phyloP scores from a whole-genome alignment of 164 flowering plant species.

The Chimonanthus salicifolius region DNA sequence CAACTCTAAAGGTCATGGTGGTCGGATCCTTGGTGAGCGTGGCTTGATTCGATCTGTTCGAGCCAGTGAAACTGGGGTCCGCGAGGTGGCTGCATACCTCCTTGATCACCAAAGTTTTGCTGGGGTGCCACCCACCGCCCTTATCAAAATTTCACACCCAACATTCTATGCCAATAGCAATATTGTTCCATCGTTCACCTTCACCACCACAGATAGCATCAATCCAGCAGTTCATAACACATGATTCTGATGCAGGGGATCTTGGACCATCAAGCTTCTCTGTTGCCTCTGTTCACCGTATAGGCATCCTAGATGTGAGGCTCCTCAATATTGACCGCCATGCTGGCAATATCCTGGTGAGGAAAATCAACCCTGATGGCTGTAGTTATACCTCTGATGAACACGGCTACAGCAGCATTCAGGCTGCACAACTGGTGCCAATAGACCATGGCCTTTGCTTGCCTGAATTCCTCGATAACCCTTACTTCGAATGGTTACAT shows the following conservation, averaged over 20 bases:
- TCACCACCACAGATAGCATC: conserved; percentile 53
- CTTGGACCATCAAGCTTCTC: conserved; percentile 72
- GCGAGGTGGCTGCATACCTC: conserved; percentile 84
- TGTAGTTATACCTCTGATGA: not conserved
- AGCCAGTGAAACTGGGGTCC: conserved; percentile 68
- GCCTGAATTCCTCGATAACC: conserved; percentile 82
- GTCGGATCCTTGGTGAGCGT: conserved; percentile 52
- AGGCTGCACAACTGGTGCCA: conserved; percentile 67
- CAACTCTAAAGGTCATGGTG: conserved; percentile 53
- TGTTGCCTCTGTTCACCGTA: conserved; percentile 59
- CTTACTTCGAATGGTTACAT: conserved; percentile 92
- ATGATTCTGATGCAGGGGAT: conserved; percentile 80
- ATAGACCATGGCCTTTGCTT: conserved; percentile 92
- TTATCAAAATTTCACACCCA: conserved; percentile 52
- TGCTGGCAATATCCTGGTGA: conserved; percentile 79
- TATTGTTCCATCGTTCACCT: conserved; percentile 5
- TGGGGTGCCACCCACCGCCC: conserved; percentile 73
- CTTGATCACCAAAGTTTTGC: conserved; percentile 74
- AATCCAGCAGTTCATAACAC: conserved; percentile 61
- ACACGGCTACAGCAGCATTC: conserved; percentile 14
- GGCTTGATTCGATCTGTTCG: conserved; percentile 57
- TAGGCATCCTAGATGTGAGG: conserved; percentile 75
- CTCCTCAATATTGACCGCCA: conserved; percentile 81
- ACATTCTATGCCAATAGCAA: conserved; percentile 31
- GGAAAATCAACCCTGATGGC: conserved; percentile 19